Evolutionary conservation across 176 grass and related monocot species (phyloP).

Genomic region (Poa annua): DNA sequence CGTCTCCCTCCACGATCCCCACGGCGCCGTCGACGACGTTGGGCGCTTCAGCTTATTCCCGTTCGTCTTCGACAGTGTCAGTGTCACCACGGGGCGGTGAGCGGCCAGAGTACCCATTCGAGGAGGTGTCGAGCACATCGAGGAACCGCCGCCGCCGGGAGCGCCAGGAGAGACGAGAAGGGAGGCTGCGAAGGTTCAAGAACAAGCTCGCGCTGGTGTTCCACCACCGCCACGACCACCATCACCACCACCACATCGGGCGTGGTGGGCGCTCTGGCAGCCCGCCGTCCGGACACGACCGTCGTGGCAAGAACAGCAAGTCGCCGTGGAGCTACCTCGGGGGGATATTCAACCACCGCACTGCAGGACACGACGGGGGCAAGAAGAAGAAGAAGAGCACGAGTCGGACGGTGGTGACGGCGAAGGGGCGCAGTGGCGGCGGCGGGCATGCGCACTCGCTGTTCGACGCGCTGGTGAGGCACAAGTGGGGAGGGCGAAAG

Average conservation of each 20-base stretch:
- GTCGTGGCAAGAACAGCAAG: neutral
- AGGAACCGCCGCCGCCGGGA: constrained; percentile 1
- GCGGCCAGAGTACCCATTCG: neutral
- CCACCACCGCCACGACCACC: constrained; percentile 68
- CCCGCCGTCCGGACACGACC: neutral
- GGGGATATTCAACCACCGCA: constrained; percentile 41
- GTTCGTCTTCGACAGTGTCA: neutral
- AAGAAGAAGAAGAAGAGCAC: constrained; percentile 24
- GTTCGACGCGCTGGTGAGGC: constrained; percentile 43
- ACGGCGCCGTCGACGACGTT: neutral
- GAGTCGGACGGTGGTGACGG: neutral
- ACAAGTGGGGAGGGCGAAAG: constrained; percentile 41
- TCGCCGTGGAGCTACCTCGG: constrained; percentile 55
- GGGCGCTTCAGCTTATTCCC: neutral
- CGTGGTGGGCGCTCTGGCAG: neutral
- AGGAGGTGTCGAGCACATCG: neutral
- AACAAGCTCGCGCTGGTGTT: constrained; percentile 57
- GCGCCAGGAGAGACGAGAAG: constrained; percentile 30
- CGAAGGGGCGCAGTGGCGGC: constrained; percentile 27
- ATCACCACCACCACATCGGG: constrained; percentile 49
- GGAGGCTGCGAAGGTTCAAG: constrained; percentile 50
- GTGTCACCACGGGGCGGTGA: neutral
- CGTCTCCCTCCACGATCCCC: constrained; percentile 12
- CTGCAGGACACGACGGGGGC: neutral
- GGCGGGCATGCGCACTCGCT: constrained; percentile 32